Percentiles rank a stretch among this genome's conserved stretches.
phyloP scores from a whole-genome alignment of 331 rosid genomes.

The Pyrus hybrid region DNA sequence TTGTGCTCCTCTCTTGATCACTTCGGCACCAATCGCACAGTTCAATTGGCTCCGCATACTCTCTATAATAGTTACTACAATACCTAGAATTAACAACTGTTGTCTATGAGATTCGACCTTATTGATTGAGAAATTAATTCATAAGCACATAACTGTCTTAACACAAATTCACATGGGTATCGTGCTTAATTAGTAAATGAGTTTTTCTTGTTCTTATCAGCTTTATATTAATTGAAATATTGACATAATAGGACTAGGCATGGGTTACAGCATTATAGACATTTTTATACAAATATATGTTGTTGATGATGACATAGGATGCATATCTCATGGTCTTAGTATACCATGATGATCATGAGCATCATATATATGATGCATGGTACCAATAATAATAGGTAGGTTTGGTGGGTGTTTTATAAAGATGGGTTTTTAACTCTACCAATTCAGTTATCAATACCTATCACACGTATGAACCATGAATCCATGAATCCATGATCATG shows the following conservation, averaged over 20 bases:
- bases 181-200: background rate
- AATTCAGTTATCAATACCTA: constrained; percentile 20
- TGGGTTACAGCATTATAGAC: background rate
- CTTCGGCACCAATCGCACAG: constrained; percentile 92
- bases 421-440: constrained; percentile 6
- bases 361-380: background rate
- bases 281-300: background rate
- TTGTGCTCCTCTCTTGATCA: constrained; percentile 34
- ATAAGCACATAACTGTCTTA: background rate
- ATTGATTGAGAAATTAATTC: background rate
- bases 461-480: constrained; percentile 7
- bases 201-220: background rate
- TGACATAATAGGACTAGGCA: background rate
- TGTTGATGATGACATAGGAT: background rate
- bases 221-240: background rate
- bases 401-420: constrained; percentile 18
- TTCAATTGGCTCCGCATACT: constrained; percentile 43
- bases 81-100: constrained; percentile 31
- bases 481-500: constrained; percentile 5
- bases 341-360: background rate
- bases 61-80: constrained; percentile 75
- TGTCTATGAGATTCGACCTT: background rate
- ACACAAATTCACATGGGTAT: background rate
- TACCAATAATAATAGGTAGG: constrained; percentile 15
- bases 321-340: background rate